Evolutionary conservation across 257 asterid species (phyloP).

Genomic region (Verbena officinalis): DNA sequence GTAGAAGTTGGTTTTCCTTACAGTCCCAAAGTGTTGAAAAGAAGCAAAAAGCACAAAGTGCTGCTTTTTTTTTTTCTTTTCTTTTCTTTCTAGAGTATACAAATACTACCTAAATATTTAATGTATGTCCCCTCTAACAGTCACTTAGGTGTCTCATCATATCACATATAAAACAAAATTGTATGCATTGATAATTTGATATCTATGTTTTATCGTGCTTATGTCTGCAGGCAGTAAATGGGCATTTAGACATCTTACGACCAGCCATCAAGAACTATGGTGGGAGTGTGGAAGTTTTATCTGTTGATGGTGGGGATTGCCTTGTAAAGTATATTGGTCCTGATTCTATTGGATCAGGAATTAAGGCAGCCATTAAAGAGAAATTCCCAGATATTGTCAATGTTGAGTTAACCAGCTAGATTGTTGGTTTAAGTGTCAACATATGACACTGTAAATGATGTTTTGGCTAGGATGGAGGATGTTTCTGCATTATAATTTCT

Average conservation of each 20-base stretch:
- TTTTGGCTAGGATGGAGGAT: neutral
- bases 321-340: constrained; percentile 73
- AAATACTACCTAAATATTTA: no score
- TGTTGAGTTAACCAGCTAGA: constrained; percentile 61
- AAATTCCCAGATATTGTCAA: constrained; percentile 73
- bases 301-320: constrained; percentile 67
- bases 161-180: neutral
- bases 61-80: no score
- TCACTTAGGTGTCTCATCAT: no score
- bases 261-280: constrained; percentile 92
- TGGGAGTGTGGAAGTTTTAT: constrained; percentile 77
- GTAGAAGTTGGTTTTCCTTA: no score
- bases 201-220: neutral
- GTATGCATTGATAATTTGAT: neutral
- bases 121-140: no score
- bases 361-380: constrained; percentile 96
- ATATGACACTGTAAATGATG: neutral
- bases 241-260: constrained; percentile 75
- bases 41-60: no score
- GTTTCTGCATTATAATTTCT: neutral
- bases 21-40: no score
- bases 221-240: constrained; percentile 68
- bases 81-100: no score
- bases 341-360: constrained; percentile 81
- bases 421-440: neutral